Evolutionary conservation across 1,284 basidiomycete genomes (phyloP).

Genomic region (Thelephora terrestris): DNA sequence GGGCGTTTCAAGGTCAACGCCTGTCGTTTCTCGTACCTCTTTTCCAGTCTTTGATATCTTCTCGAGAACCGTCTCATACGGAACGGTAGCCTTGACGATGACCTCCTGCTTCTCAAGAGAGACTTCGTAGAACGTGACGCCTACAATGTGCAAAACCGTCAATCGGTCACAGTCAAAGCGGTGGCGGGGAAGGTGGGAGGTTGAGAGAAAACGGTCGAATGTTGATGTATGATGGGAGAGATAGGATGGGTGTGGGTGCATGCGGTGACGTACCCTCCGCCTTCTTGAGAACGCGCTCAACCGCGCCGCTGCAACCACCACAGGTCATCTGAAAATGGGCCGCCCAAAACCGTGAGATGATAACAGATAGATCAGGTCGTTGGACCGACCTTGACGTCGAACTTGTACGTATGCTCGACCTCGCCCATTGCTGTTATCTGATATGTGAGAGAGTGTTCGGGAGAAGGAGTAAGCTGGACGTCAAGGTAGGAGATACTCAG

Average conservation of each 20-base stretch:
- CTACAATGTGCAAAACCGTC: constrained; percentile 21
- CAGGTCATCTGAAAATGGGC: constrained; percentile 63
- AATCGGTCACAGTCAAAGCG: neutral
- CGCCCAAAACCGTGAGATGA: neutral
- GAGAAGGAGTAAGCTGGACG: no score
- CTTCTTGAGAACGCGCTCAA: constrained; percentile 63
- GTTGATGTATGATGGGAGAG: neutral
- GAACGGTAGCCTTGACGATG: constrained; percentile 48
- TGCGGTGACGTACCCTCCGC: constrained; percentile 40
- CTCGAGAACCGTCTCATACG: constrained; percentile 58
- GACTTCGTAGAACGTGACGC: constrained; percentile 49
- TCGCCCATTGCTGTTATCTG: neutral
- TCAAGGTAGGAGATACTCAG: no score
- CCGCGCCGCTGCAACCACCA: constrained; percentile 71
- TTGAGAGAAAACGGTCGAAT: neutral
- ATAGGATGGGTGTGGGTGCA: neutral
- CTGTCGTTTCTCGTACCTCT: constrained; percentile 37
- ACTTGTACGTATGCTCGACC: constrained; percentile 29
- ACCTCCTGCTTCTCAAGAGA: constrained; percentile 65
- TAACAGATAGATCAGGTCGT: neutral
- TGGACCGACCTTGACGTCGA: constrained; percentile 27
- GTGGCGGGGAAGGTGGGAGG: neutral
- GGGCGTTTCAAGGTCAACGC: no score
- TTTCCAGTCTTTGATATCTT: constrained; percentile 88
- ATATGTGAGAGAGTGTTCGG: no score